Evolutionary conservation across 768 basidiomycete genomes (phyloP), one percentile per base, ranked within the genome.

Genomic region (Gymnopilus junonius): DNA sequence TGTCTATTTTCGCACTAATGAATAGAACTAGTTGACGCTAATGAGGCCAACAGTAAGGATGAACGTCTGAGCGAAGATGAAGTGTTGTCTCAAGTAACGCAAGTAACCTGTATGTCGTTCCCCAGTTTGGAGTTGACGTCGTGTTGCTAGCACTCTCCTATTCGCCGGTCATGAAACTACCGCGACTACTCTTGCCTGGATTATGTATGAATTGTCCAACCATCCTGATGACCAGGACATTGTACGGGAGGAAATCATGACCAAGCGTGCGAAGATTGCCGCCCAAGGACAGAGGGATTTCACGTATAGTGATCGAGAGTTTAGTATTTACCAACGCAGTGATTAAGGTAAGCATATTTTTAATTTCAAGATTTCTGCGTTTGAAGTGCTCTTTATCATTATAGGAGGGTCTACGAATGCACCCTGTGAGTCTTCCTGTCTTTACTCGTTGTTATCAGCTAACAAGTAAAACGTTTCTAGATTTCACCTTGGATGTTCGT

Each of bases 11-110:
- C 6, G 3, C 31, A 2, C 43, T 53, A 60, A n/a, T 14, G 27
- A 14, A 31, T 5, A 8, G 5, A 11, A 8, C 1, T 55, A 61
- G 59, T 61, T 20, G 53, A 54, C 14, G 59, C 59, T n/a, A 61
- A 61, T 31, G 27, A 54, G 31, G 45, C 51, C 15, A 63, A 53
- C 37, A 63, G 48, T 31, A 63, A 53, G 8, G 37, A n/a, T 10
- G 62, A 63, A 5, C 56, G 56, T 54, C 55, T 63, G 20, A 63
- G 62, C 15, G 62, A 63, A 37, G 62, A 63, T 17, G 62, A 63
- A 29, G 62, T 63, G 1, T 20, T 63, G 10, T 63, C 62, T 11
- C 62, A 63, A 63, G 57, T 63, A 43, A 63, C 62, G 62, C 58
- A 29, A 53, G 62, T 11, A 15, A 20, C 31, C 0, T 58, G 17